phyloP scores from a whole-genome alignment of 1,139 yeast genomes.

The Saccharomyces hybrid region DNA sequence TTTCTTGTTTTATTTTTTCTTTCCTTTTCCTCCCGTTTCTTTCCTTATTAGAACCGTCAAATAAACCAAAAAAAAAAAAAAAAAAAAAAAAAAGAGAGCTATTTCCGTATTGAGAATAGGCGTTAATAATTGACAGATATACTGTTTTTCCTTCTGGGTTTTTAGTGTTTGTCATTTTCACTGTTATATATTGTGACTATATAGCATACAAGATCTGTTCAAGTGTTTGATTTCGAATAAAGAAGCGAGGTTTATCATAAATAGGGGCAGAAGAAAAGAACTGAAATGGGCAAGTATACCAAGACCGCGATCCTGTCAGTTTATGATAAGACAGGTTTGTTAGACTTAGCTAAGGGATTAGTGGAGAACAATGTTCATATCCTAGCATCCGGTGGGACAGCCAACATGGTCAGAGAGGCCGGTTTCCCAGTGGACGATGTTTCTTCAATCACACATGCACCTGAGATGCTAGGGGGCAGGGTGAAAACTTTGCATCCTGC shows the following conservation, averaged over 20 bases:
- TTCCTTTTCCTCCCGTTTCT: not conserved
- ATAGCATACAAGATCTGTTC: not conserved
- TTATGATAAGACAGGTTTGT: constrained; percentile 91
- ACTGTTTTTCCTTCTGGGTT: not conserved
- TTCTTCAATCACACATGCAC: constrained; percentile 90
- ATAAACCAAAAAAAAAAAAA: not conserved
- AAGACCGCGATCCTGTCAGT: constrained; percentile 94
- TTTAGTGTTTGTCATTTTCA: not conserved
- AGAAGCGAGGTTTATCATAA: not conserved
- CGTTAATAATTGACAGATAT: not conserved
- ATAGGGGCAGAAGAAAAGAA: not conserved
- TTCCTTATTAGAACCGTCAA: not conserved
- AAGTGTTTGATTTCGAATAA: not conserved
- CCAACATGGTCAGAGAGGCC: constrained; percentile 87
- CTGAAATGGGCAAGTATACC: constrained; percentile 34
- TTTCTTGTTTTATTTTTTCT: not conserved
- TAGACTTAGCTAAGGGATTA: constrained; percentile 93
- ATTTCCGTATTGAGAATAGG: not conserved
- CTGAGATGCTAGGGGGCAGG: constrained; percentile 97
- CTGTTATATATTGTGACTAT: not conserved
- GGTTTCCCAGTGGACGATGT: constrained; percentile 98
- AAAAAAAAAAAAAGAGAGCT: not conserved
- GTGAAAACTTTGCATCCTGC: constrained; percentile 98
- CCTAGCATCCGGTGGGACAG: constrained; percentile 96
- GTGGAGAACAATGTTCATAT: constrained; percentile 81